A percentile compares a stretch with the other conserved stretches of the same genome.
Evolutionary conservation across 371 early-diverging fungal genomes (phyloP).

Genomic region (Nematocida minor): DNA sequence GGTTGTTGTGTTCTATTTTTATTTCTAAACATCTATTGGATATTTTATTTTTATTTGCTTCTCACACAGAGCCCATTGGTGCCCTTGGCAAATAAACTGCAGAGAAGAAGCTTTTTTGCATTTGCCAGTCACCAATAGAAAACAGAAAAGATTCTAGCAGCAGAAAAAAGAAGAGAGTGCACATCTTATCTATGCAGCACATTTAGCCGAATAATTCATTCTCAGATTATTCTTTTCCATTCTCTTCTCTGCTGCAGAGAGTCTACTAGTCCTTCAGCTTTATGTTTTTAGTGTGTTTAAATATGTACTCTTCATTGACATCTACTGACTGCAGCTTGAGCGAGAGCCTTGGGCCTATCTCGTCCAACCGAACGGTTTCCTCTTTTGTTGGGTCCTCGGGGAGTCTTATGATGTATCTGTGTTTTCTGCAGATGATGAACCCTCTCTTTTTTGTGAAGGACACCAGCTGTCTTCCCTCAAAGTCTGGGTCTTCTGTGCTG

Average conservation of each 20-base stretch:
- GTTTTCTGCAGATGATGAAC: conserved; percentile 46
- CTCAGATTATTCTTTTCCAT: neutral
- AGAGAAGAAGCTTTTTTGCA: too few relatives aligned
- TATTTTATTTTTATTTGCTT: too few relatives aligned
- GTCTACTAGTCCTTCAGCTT: conserved; percentile 32
- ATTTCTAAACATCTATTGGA: too few relatives aligned
- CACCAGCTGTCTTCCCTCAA: conserved; percentile 47
- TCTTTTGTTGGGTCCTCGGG: conserved; percentile 16
- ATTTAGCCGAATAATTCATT: too few relatives aligned
- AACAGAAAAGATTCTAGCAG: too few relatives aligned
- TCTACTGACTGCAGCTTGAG: conserved; percentile 46
- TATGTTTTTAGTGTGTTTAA: conserved; percentile 46
- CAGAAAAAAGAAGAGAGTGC: too few relatives aligned
- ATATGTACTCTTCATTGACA: conserved; percentile 40
- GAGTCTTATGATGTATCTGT: conserved; percentile 42
- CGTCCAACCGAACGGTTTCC: conserved; percentile 40
- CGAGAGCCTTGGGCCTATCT: conserved; percentile 48
- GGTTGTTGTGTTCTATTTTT: neutral
- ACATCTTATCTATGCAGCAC: too few relatives aligned
- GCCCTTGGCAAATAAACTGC: too few relatives aligned
- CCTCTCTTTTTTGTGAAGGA: conserved; percentile 52
- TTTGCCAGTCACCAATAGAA: too few relatives aligned
- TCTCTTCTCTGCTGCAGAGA: neutral
- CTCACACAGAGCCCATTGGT: too few relatives aligned
- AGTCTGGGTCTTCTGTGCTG: conserved; percentile 30